A percentile compares a stretch with the other conserved stretches of the same genome.
These are phyloP conservation scores for Fusarium pseudograminearum DNA, from an alignment of 2,329 filamentous ascomycete genomes.

Conservation along the genomic window DNA sequence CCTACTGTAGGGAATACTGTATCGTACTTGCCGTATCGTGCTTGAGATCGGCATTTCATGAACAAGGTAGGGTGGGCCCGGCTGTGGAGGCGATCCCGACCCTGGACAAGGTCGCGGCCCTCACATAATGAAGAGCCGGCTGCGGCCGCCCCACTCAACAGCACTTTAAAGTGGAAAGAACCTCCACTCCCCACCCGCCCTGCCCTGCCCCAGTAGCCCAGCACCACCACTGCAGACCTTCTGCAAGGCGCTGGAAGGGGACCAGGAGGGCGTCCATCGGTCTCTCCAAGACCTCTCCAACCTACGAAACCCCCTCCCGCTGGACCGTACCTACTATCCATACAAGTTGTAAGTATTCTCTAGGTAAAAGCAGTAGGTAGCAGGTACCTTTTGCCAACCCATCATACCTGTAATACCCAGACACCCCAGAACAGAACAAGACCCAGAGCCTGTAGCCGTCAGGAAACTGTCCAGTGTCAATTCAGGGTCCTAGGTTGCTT, in stretches of 20 bases:
- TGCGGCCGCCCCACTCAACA: conserved; percentile 26
- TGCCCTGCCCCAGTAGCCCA: conserved; percentile 13
- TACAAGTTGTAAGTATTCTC: not conserved
- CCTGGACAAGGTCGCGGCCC: conserved; percentile 22
- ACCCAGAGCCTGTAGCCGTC: conserved; percentile 16
- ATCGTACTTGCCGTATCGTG: conserved; percentile 27
- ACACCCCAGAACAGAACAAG: not conserved
- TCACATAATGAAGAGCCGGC: conserved; percentile 18
- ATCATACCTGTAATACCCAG: not conserved
- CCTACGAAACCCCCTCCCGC: conserved; percentile 29
- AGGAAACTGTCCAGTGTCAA: conserved; percentile 39
- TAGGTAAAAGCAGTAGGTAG: no score
- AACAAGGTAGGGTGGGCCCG: conserved; percentile 39
- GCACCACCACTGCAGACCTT: conserved; percentile 7
- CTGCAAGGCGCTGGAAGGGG: conserved; percentile 24
- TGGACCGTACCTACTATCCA: conserved; percentile 5
- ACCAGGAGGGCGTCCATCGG: conserved; percentile 26
- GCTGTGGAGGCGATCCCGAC: conserved; percentile 43
- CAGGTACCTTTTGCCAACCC: conserved; percentile 7
- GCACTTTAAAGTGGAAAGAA: conserved; percentile 11
- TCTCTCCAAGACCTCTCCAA: conserved; percentile 10
- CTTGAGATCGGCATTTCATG: conserved; percentile 42
- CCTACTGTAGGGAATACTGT: conserved; percentile 22
- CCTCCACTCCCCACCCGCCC: conserved; percentile 13
- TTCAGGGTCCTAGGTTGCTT: conserved; percentile 40